Evolutionary conservation across 2,329 filamentous ascomycete genomes (phyloP).

Genomic region (Colletotrichum endophyticum): DNA sequence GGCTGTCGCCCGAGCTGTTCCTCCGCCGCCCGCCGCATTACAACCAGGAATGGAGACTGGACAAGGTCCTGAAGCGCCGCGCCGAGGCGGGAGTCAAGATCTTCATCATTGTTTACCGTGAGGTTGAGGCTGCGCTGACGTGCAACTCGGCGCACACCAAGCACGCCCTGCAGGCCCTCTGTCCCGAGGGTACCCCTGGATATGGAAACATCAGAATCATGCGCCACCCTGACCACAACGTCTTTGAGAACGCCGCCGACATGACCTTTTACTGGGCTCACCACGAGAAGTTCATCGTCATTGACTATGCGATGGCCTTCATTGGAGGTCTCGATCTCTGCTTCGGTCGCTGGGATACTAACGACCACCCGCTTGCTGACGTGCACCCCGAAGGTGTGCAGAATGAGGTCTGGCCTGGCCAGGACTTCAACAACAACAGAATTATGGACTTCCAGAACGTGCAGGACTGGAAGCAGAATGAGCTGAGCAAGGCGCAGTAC

Average conservation of each 20-base stretch:
- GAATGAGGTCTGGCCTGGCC: slow-evolving; percentile 89
- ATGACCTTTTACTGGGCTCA: slow-evolving; percentile 99
- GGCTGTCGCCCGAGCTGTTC: slow-evolving; percentile 89
- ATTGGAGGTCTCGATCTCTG: slow-evolving; percentile 95
- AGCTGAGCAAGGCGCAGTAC: slow-evolving; percentile 87
- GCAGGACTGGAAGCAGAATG: slow-evolving; percentile 90
- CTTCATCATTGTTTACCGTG: slow-evolving; percentile 90
- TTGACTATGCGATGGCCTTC: slow-evolving; percentile 90
- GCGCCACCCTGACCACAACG: slow-evolving; percentile 93
- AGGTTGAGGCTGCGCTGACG: slow-evolving; percentile 80
- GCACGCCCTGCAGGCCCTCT: slow-evolving; percentile 78
- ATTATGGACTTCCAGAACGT: slow-evolving; percentile 96
- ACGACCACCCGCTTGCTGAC: slow-evolving; percentile 85
- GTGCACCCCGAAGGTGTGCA: slow-evolving; percentile 83
- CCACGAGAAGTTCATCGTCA: slow-evolving; percentile 96
- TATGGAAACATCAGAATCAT: slow-evolving; percentile 88
- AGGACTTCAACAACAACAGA: slow-evolving; percentile 98
- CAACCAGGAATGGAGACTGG: slow-evolving; percentile 86
- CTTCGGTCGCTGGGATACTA: slow-evolving; percentile 91
- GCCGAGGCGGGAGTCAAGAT: slow-evolving; percentile 96
- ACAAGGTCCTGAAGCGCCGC: slow-evolving; percentile 83
- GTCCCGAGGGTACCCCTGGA: slow-evolving; percentile 80
- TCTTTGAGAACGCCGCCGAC: slow-evolving; percentile 90
- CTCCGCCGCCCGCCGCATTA: slow-evolving; percentile 81
- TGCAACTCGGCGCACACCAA: slow-evolving; percentile 96